Conservation (phyloP, 1,139 yeast genomes). For the Lodderomyces metapsilosis region DNA sequence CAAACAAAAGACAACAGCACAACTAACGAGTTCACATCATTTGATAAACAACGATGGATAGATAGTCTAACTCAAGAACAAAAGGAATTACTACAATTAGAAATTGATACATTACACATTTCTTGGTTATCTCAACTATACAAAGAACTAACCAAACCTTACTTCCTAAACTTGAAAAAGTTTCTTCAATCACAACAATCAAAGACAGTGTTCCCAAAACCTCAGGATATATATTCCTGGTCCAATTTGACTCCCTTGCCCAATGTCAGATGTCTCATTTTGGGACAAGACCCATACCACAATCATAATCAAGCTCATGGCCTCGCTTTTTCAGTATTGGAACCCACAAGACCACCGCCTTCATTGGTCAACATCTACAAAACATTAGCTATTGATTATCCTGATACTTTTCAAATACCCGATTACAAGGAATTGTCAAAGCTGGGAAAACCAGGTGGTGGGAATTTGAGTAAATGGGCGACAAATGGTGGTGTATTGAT, state of each 20-base stretch:
- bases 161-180: constrained; percentile 70
- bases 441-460: constrained; percentile 44
- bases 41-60: constrained; percentile 58
- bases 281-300: constrained; percentile 98
- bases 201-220: constrained; percentile 73
- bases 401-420: constrained; percentile 59
- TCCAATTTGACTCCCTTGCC: constrained; percentile 79
- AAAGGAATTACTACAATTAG: constrained; percentile 57
- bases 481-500: constrained; percentile 74
- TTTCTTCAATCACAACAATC: constrained; percentile 43
- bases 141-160: constrained; percentile 78
- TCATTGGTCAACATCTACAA: constrained; percentile 86
- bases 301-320: constrained; percentile 95
- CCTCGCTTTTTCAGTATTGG: constrained; percentile 84
- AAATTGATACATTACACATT: constrained; percentile 65
- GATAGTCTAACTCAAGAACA: constrained; percentile 52
- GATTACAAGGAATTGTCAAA: constrained; percentile 30
- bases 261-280: constrained; percentile 69
- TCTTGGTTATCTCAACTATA: constrained; percentile 76
- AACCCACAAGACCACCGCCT: constrained; percentile 88
- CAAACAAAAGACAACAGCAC: neutral
- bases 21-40: constrained; percentile 15
- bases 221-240: constrained; percentile 86
- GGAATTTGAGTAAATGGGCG: constrained; percentile 84
- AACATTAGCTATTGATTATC: constrained; percentile 68